Percentiles rank a stretch among this genome's conserved stretches.
Conservation (phyloP, 2,329 filamentous ascomycete genomes). For the Arthrinium puccinioides region DNA sequence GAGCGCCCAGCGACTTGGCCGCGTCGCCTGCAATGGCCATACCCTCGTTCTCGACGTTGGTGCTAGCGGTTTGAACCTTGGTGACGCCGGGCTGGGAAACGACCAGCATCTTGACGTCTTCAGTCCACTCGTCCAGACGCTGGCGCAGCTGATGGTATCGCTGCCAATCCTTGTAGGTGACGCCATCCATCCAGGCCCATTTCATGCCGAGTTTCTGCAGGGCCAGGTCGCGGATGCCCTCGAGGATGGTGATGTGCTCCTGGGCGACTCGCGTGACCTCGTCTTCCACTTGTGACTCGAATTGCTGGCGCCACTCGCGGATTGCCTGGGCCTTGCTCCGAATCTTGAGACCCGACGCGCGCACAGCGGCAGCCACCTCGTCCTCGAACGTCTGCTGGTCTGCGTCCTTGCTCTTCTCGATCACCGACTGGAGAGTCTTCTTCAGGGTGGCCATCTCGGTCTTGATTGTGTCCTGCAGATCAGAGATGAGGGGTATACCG, state of each 20-base stretch:
- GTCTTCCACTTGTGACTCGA: constrained; percentile 60
- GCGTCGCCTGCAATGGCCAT: constrained; percentile 75
- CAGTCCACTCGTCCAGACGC: constrained; percentile 77
- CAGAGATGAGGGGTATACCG: constrained; percentile 58
- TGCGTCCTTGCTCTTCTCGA: constrained; percentile 48
- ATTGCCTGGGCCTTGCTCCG: constrained; percentile 72
- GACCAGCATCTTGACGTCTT: constrained; percentile 71
- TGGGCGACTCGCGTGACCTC: constrained; percentile 68
- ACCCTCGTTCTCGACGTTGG: constrained; percentile 66
- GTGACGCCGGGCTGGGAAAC: constrained; percentile 65
- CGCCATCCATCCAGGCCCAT: constrained; percentile 92
- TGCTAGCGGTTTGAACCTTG: constrained; percentile 59
- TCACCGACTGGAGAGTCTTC: constrained; percentile 55
- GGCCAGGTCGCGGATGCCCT: constrained; percentile 74
- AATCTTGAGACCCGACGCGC: constrained; percentile 62
- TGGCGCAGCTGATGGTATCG: constrained; percentile 86
- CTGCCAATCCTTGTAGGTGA: constrained; percentile 96
- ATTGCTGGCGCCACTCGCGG: constrained; percentile 67
- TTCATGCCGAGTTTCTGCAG: constrained; percentile 87
- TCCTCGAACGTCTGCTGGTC: constrained; percentile 34
- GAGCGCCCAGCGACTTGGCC: constrained; percentile 68
- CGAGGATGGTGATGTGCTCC: constrained; percentile 74
- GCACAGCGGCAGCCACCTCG: constrained; percentile 43
- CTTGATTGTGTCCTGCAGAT: constrained; percentile 61
- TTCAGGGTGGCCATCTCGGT: constrained; percentile 61